These are phyloP conservation scores for Polygonum aviculare DNA, from an alignment of 148 eudicot genomes.

Conservation along the genomic window DNA sequence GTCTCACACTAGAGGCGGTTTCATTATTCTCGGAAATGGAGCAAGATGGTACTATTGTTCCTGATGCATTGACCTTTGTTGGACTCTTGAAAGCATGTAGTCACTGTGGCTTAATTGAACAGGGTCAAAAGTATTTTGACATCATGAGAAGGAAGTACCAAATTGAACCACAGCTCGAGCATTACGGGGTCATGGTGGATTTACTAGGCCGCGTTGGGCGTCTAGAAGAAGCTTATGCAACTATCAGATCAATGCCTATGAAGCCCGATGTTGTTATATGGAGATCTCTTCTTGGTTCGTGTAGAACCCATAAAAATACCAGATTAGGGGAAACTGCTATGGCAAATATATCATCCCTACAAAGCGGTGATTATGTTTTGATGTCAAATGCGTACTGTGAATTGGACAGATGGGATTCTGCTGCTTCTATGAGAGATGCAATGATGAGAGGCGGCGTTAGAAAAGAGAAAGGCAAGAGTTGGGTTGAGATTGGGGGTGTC, in stretches of 20 bases:
- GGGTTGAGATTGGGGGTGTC: slow-evolving; percentile 46
- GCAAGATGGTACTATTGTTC: slow-evolving; percentile 25
- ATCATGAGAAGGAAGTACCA: slow-evolving; percentile 30
- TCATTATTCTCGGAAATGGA: slow-evolving; percentile 40
- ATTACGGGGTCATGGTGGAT: slow-evolving; percentile 74
- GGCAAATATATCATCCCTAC: slow-evolving; percentile 32
- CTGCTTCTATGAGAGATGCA: slow-evolving; percentile 24
- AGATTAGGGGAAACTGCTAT: slow-evolving; percentile 39
- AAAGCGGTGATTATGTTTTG: slow-evolving; percentile 59
- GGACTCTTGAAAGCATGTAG: slow-evolving; percentile 56
- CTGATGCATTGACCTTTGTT: slow-evolving; percentile 52
- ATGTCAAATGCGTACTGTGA: slow-evolving; percentile 59
- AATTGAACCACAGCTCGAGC: slow-evolving; percentile 53
- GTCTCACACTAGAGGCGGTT: slow-evolving; percentile 61
- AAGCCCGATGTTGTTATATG: slow-evolving; percentile 63
- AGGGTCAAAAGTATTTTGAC: slow-evolving; percentile 45
- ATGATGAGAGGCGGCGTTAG: slow-evolving; percentile 34
- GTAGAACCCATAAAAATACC: slow-evolving; percentile 43
- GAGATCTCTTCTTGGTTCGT: slow-evolving; percentile 61
- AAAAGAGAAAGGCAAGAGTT: slow-evolving; percentile 56
- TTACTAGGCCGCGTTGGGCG: slow-evolving; percentile 49
- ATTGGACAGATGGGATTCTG: slow-evolving; percentile 37
- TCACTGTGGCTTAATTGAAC: slow-evolving; percentile 48
- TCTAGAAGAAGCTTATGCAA: slow-evolving; percentile 52
- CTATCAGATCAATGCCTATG: slow-evolving; percentile 53